phyloP scores from a whole-genome alignment of 2,329 filamentous ascomycete genomes.

The Claviceps pusilla region DNA sequence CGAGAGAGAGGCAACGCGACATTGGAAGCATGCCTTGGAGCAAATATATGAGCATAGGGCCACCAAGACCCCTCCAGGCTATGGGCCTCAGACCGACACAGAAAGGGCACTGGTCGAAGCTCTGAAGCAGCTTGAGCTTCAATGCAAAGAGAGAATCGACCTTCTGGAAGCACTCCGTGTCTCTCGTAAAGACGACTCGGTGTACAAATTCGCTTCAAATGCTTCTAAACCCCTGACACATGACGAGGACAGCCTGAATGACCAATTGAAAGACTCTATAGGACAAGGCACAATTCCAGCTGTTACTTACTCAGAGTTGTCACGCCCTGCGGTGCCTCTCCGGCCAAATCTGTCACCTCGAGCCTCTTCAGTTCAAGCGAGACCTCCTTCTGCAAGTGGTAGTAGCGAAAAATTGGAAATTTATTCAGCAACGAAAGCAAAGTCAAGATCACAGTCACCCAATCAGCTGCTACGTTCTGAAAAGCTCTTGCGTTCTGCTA shows the following conservation, averaged over 20 bases:
- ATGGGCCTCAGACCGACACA: constrained; percentile 61
- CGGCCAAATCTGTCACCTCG: constrained; percentile 41
- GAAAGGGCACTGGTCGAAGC: constrained; percentile 73
- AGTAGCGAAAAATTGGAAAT: constrained; percentile 11
- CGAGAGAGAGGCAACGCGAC: constrained; percentile 75
- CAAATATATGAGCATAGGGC: constrained; percentile 79
- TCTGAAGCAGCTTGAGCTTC: constrained; percentile 66
- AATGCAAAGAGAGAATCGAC: constrained; percentile 87
- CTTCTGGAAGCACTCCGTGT: constrained; percentile 66
- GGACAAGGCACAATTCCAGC: constrained; percentile 71
- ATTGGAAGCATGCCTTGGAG: constrained; percentile 78
- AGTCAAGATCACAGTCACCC: constrained; percentile 18
- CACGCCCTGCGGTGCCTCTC: constrained; percentile 46
- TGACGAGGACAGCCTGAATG: constrained; percentile 6
- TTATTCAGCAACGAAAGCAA: constrained; percentile 6
- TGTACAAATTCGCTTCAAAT: constrained; percentile 5
- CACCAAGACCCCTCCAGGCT: constrained; percentile 54
- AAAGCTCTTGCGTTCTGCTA: constrained; percentile 32
- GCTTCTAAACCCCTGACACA: constrained; percentile 11
- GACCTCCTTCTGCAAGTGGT: constrained; percentile 17
- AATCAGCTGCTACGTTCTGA: constrained; percentile 20
- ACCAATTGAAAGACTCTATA: constrained; percentile 44
- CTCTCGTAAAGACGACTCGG: constrained; percentile 31
- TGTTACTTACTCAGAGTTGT: constrained; percentile 65
- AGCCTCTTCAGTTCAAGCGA: constrained; percentile 35